These are phyloP conservation scores for Tetraselmis striata DNA, from an alignment of 139 green algal genomes.

Conservation along the genomic window DNA sequence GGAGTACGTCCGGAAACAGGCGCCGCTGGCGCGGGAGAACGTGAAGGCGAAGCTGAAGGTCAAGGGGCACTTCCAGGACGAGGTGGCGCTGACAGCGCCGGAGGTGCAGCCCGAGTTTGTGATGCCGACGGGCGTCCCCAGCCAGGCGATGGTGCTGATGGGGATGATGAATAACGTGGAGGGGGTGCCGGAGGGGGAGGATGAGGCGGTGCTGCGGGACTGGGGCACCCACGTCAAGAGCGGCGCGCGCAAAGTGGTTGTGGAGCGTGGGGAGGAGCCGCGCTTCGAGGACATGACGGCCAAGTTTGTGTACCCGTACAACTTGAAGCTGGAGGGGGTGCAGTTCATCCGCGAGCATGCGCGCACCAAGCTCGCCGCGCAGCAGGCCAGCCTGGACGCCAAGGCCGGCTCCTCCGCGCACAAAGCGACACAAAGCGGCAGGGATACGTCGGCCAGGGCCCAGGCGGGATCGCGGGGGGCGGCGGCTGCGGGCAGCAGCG, in stretches of 20 bases:
- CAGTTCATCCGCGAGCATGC: neutral
- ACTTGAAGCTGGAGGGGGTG: constrained; percentile 15
- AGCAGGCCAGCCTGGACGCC: constrained; percentile 6
- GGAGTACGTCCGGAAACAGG: constrained; percentile 33
- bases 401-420: no score
- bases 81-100: constrained; percentile 26
- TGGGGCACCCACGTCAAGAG: neutral
- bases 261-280: neutral
- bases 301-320: constrained; percentile 25
- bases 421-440: neutral
- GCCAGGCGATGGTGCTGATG: constrained; percentile 20
- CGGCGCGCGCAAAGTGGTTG: neutral
- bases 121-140: constrained; percentile 14
- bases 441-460: neutral
- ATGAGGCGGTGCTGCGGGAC: neutral
- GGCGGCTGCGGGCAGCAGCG: neutral
- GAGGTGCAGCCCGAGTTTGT: constrained; percentile 18
- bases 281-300: constrained; percentile 20
- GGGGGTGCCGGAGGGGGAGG: neutral
- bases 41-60: constrained; percentile 28
- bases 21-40: constrained; percentile 24
- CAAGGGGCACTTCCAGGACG: constrained; percentile 32
- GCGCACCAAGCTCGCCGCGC: constrained; percentile 3
- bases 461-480: neutral
- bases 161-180: constrained; percentile 4